A percentile compares a stretch with the other conserved stretches of the same genome.
Evolutionary conservation across 2,329 filamentous ascomycete genomes (phyloP).

Genomic region (Cadophora luteo-olivacea): DNA sequence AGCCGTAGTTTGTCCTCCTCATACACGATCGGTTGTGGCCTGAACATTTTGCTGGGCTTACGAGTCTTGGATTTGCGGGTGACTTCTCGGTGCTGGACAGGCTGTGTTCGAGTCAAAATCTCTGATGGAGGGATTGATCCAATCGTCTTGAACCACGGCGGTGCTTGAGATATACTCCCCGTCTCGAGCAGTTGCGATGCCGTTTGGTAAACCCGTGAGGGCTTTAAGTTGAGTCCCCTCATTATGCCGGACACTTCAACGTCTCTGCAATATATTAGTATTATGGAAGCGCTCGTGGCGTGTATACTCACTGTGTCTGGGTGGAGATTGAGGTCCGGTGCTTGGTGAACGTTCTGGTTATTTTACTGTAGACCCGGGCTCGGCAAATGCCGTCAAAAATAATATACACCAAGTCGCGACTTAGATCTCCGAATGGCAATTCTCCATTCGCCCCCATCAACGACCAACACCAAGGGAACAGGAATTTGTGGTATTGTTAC

Average conservation of each 20-base stretch:
- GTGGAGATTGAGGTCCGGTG: neutral
- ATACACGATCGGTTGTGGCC: conserved; percentile 78
- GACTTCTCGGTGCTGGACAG: conserved; percentile 52
- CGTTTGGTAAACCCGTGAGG: conserved; percentile 55
- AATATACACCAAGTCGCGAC: neutral
- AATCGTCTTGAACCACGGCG: conserved; percentile 45
- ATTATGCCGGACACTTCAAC: conserved; percentile 26
- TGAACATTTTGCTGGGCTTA: conserved; percentile 79
- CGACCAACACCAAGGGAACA: conserved; percentile 9
- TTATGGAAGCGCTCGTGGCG: neutral
- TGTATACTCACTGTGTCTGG: neutral
- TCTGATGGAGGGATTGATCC: conserved; percentile 59
- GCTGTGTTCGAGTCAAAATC: conserved; percentile 59
- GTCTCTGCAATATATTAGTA: neutral
- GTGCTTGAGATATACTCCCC: conserved; percentile 46
- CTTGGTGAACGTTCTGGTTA: neutral
- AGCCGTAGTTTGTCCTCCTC: conserved; percentile 82
- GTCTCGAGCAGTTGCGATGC: conserved; percentile 53
- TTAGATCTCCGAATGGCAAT: neutral
- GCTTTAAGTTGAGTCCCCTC: conserved; percentile 45
- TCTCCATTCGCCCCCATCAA: conserved; percentile 4
- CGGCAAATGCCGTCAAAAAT: conserved; percentile 25
- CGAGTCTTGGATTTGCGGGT: conserved; percentile 48
- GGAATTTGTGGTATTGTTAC: conserved; percentile 5
- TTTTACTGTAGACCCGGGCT: neutral